Evolutionary conservation across 495 filamentous ascomycete genomes (phyloP).

Genomic region (Penicillium lagena): DNA sequence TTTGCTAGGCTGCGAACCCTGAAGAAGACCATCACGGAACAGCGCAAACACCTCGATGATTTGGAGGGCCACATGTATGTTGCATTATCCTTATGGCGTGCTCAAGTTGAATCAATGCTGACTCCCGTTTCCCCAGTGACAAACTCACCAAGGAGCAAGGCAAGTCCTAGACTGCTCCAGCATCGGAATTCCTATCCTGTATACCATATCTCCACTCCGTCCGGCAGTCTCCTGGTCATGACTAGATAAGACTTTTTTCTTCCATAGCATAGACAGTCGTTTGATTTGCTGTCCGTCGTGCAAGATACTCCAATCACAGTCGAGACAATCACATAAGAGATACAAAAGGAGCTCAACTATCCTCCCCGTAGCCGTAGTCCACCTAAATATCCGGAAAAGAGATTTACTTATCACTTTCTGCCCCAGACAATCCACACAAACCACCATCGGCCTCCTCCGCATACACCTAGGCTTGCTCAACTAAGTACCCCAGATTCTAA

Average conservation of each 20-base stretch:
- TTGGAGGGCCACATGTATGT: slow-evolving; percentile 79
- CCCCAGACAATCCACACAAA: neutral
- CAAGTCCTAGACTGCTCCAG: slow-evolving; percentile 9
- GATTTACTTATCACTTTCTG: neutral
- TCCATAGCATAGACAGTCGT: too few relatives aligned
- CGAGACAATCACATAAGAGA: too few relatives aligned
- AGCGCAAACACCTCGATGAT: slow-evolving; percentile 75
- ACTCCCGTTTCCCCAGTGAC: slow-evolving; percentile 41
- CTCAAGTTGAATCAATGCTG: neutral
- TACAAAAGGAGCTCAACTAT: too few relatives aligned
- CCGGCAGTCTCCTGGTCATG: too few relatives aligned
- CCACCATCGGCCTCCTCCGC: neutral
- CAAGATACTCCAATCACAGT: too few relatives aligned
- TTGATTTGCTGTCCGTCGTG: too few relatives aligned
- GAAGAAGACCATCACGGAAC: slow-evolving; percentile 69
- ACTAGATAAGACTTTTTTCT: too few relatives aligned
- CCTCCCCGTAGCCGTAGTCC: too few relatives aligned
- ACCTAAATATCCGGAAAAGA: neutral
- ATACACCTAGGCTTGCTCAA: neutral
- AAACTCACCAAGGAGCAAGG: slow-evolving; percentile 62
- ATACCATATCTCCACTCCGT: too few relatives aligned
- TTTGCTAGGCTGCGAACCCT: slow-evolving; percentile 49
- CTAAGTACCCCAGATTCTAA: neutral
- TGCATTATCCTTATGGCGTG: neutral
- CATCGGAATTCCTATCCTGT: too few relatives aligned